Conservation (phyloP, 2,329 filamentous ascomycete species). For the Cercospora sesami region DNA sequence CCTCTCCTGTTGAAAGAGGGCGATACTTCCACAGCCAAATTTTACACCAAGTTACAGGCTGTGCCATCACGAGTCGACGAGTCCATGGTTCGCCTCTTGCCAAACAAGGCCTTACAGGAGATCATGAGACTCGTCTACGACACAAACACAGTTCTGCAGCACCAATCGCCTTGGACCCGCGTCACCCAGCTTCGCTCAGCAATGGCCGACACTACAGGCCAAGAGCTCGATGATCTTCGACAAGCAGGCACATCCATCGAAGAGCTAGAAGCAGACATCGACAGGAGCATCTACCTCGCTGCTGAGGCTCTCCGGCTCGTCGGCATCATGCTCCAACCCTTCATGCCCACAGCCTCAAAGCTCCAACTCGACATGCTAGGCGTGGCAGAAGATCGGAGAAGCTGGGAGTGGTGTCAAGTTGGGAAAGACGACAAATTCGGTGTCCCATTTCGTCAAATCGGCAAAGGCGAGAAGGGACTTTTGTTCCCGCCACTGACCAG, state of each 20-base stretch:
- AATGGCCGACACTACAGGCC: constrained; percentile 34
- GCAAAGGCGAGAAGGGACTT: constrained; percentile 47
- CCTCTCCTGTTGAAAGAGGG: neutral
- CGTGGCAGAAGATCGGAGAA: constrained; percentile 63
- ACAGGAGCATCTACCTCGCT: constrained; percentile 66
- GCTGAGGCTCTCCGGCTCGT: constrained; percentile 76
- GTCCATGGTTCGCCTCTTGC: constrained; percentile 64
- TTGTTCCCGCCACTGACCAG: constrained; percentile 53
- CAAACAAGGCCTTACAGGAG: constrained; percentile 63
- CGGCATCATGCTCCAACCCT: constrained; percentile 84
- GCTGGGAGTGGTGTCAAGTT: constrained; percentile 61
- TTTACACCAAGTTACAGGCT: constrained; percentile 20
- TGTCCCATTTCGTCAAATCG: constrained; percentile 42
- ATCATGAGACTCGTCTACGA: constrained; percentile 64
- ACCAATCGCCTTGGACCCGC: constrained; percentile 67
- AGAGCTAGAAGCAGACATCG: constrained; percentile 46
- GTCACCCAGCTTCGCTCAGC: constrained; percentile 40
- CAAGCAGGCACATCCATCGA: constrained; percentile 29
- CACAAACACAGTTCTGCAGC: constrained; percentile 67
- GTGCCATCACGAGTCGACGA: constrained; percentile 48
- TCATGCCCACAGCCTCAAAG: constrained; percentile 77
- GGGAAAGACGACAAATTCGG: constrained; percentile 73
- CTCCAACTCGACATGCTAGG: constrained; percentile 75
- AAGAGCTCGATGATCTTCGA: constrained; percentile 30
- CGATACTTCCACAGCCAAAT: neutral